phyloP scores from a whole-genome alignment of 805 yeast species.

The Ogataea corticis region DNA sequence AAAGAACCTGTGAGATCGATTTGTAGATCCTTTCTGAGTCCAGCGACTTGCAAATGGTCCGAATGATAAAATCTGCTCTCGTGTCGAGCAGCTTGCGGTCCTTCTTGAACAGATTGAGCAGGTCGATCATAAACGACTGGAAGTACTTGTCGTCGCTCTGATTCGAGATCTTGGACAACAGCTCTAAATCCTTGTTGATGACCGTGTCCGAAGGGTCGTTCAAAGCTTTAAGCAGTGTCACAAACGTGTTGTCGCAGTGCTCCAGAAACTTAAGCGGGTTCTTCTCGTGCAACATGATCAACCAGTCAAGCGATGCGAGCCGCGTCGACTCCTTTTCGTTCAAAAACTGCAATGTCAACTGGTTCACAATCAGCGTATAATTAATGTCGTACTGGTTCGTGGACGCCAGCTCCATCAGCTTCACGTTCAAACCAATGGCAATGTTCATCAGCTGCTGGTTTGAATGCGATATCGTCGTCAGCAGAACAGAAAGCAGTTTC shows the following conservation, averaged over 20 bases:
- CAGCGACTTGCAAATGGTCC: conserved; percentile 79
- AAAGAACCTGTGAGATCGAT: conserved; percentile 72
- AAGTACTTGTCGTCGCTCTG: conserved; percentile 77
- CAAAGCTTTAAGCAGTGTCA: conserved; percentile 72
- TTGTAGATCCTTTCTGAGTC: conserved; percentile 82
- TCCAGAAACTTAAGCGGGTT: conserved; percentile 59
- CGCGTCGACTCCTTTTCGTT: conserved; percentile 80
- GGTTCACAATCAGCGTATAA: conserved; percentile 63
- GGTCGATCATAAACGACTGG: conserved; percentile 68
- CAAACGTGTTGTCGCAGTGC: conserved; percentile 64
- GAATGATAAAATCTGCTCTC: conserved; percentile 78
- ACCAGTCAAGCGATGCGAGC: conserved; percentile 87
- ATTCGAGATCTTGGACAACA: conserved; percentile 70
- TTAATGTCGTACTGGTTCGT: conserved; percentile 37
- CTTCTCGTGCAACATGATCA: conserved; percentile 73
- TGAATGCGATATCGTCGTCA: conserved; percentile 61
- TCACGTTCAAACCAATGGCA: conserved; percentile 57
- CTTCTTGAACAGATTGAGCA: conserved; percentile 66
- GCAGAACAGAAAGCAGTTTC: conserved; percentile 65
- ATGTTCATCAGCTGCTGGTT: conserved; percentile 50
- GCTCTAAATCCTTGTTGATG: conserved; percentile 67
- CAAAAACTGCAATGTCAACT: conserved; percentile 68
- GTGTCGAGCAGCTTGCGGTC: conserved; percentile 67
- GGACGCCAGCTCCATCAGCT: conserved; percentile 52
- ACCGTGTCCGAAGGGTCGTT: conserved; percentile 74